Evolutionary conservation across 495 filamentous ascomycete species (phyloP).

Genomic region (Tuber calosporum): DNA sequence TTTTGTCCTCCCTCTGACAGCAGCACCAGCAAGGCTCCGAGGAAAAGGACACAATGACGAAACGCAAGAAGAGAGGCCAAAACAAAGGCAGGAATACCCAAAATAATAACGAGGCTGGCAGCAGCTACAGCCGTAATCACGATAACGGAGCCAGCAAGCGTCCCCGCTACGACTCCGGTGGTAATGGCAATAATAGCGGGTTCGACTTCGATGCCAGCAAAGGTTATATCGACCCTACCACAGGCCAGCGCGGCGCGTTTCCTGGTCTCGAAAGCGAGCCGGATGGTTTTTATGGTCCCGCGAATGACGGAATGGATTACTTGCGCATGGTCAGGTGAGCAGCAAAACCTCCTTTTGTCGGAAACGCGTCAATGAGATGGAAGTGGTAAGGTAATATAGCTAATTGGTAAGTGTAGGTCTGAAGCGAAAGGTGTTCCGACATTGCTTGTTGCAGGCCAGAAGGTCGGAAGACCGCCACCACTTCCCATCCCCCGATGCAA

Average conservation of each 20-base stretch:
- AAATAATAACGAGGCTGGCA: constrained; percentile 14
- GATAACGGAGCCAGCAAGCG: constrained; percentile 9
- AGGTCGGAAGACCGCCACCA: constrained; percentile 5
- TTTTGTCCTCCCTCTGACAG: neutral
- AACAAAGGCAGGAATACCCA: neutral
- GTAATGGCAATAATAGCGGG: constrained; percentile 8
- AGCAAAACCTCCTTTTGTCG: constrained; percentile 20
- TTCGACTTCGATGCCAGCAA: constrained; percentile 18
- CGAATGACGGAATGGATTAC: constrained; percentile 63
- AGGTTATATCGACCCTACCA: constrained; percentile 56
- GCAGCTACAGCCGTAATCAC: constrained; percentile 7
- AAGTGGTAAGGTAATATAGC: constrained; percentile 28
- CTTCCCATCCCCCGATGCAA: constrained; percentile 3
- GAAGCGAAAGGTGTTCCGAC: constrained; percentile 65
- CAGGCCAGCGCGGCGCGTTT: constrained; percentile 70
- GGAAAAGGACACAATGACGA: neutral
- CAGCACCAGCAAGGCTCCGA: neutral
- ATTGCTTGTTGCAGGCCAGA: constrained; percentile 47
- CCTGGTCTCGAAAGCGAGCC: constrained; percentile 62
- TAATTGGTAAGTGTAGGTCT: constrained; percentile 53
- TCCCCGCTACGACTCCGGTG: constrained; percentile 10
- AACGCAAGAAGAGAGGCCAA: neutral
- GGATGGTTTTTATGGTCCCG: constrained; percentile 52
- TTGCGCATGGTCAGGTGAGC: constrained; percentile 73
- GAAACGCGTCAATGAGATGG: constrained; percentile 31